Conservation (phyloP, 2,329 filamentous ascomycete species). For the Diaporthe helianthi region DNA sequence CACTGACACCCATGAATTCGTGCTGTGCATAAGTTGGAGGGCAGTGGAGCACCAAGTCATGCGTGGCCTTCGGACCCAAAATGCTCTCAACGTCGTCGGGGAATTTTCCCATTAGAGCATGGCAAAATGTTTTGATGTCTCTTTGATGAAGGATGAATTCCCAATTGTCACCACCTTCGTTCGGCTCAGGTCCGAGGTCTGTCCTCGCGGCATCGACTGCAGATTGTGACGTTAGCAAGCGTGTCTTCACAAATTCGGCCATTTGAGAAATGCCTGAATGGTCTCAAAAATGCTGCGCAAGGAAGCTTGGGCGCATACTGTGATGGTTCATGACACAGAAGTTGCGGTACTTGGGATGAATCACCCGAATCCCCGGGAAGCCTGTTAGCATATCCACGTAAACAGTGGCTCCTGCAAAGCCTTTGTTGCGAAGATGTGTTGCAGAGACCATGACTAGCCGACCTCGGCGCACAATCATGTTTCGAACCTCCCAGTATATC, state of each 20-base stretch:
- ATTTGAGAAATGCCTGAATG: too few relatives aligned
- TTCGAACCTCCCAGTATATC: neutral
- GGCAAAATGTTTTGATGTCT: neutral
- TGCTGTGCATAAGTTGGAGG: neutral
- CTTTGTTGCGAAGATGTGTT: too few relatives aligned
- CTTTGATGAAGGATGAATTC: neutral
- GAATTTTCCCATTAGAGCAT: neutral
- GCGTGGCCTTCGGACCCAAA: neutral
- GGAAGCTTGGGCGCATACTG: neutral
- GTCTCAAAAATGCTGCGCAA: too few relatives aligned
- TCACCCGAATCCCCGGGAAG: neutral
- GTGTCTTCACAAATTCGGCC: too few relatives aligned
- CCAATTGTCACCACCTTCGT: neutral
- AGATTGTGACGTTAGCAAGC: neutral
- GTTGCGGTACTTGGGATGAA: neutral
- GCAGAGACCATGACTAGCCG: neutral
- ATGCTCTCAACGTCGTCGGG: rapidly evolving
- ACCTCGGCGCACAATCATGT: neutral
- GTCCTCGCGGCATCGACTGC: neutral
- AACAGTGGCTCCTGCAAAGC: rapidly evolving
- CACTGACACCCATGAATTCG: neutral
- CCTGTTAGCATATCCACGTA: neutral
- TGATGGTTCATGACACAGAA: neutral
- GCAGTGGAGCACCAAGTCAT: neutral
- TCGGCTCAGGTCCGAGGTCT: neutral